phyloP scores from a whole-genome alignment of 345 rosid species.

The Hirschfeldia incana region DNA sequence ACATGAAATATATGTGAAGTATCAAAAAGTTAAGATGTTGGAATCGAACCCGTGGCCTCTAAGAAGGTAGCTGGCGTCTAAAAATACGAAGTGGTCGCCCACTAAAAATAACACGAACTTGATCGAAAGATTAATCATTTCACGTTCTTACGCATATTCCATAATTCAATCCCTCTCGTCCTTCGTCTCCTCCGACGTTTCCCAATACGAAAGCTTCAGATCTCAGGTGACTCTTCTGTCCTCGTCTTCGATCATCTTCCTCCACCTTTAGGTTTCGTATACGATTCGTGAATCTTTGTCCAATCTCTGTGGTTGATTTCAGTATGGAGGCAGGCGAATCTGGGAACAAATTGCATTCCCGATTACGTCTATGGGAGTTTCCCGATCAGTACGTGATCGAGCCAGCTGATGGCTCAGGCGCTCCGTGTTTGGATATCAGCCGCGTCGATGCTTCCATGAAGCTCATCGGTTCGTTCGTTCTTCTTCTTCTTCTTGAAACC shows the following conservation, averaged over 20 bases:
- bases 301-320: background rate
- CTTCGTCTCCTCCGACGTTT: background rate
- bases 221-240: conserved; percentile 27
- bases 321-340: conserved; percentile 78
- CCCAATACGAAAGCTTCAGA: conserved; percentile 32
- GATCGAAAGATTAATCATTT: conserved; percentile 30
- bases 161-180: conserved; percentile 13
- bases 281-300: background rate
- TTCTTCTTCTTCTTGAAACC: background rate
- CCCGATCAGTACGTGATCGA: conserved; percentile 91
- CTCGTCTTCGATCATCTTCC: background rate
- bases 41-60: conserved; percentile 26
- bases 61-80: conserved; percentile 18
- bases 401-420: conserved; percentile 82
- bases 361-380: conserved; percentile 93
- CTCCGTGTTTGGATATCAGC: conserved; percentile 62
- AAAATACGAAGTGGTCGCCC: conserved; percentile 22
- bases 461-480: conserved; percentile 58
- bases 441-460: conserved; percentile 76
- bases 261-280: background rate
- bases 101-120: conserved; percentile 17
- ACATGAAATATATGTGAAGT: background rate
- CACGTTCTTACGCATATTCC: conserved; percentile 27
- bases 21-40: background rate
- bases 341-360: conserved; percentile 72